phyloP scores from a whole-genome alignment of 495 filamentous ascomycete species.

The Aspergillus sclerotioniger region DNA sequence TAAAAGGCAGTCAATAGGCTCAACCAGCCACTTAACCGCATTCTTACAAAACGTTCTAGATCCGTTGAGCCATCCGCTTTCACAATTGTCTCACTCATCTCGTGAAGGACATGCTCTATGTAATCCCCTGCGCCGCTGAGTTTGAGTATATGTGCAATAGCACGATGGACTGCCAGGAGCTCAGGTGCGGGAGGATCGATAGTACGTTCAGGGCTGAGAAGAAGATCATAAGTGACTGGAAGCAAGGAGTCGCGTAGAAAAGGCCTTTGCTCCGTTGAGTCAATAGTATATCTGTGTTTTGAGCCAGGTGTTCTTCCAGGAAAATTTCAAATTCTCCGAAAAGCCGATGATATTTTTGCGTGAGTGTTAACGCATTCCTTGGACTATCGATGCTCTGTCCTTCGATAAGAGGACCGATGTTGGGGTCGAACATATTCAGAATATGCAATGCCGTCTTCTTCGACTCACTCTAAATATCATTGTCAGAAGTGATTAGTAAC shows the following conservation, averaged over 20 bases:
- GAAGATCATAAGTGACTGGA: slow-evolving; percentile 27
- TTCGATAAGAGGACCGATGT: background rate
- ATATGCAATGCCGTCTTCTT: slow-evolving; percentile 1
- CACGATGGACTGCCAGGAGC: slow-evolving; percentile 35
- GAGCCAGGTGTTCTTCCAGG: background rate
- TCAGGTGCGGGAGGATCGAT: slow-evolving; percentile 29
- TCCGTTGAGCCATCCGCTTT: slow-evolving; percentile 7
- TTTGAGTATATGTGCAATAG: slow-evolving; percentile 26
- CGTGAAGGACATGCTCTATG: slow-evolving; percentile 3
- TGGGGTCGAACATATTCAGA: slow-evolving; percentile 5
- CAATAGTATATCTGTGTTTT: background rate
- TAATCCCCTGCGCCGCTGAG: slow-evolving; percentile 6
- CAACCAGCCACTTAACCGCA: too few relatives aligned
- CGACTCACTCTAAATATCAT: background rate
- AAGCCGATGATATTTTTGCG: slow-evolving; percentile 1
- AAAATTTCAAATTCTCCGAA: slow-evolving; percentile 3
- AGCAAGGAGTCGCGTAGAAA: slow-evolving; percentile 26
- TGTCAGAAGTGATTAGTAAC: too few relatives aligned
- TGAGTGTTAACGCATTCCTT: slow-evolving; percentile 2
- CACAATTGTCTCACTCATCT: slow-evolving; percentile 1
- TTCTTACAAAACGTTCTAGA: background rate
- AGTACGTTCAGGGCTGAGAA: slow-evolving; percentile 24
- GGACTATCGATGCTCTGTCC: background rate
- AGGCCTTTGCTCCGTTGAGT: slow-evolving; percentile 8
- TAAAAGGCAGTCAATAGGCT: too few relatives aligned